phyloP scores from a whole-genome alignment of 1,284 basidiomycete species.

The Leccinum angustisporum region DNA sequence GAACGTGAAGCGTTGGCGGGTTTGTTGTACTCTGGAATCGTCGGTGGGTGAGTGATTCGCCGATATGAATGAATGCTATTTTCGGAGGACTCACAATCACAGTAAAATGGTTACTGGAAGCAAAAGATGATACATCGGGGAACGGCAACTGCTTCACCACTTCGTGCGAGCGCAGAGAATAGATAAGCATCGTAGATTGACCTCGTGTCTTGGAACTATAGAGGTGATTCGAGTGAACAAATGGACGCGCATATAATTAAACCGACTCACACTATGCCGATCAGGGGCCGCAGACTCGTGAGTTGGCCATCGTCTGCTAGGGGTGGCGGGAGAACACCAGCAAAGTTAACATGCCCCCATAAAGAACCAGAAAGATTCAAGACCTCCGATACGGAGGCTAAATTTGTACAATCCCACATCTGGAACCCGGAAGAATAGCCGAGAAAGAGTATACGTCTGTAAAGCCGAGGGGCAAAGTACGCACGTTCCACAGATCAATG shows the following conservation, averaged over 20 bases:
- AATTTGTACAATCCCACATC: conserved; percentile 66
- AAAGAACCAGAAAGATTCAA: conserved; percentile 28
- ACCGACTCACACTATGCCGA: conserved; percentile 57
- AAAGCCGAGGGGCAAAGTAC: conserved; percentile 4
- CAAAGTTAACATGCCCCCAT: conserved; percentile 44
- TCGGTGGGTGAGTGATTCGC: background rate
- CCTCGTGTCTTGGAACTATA: conserved; percentile 28
- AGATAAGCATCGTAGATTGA: conserved; percentile 47
- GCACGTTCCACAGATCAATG: conserved; percentile 5
- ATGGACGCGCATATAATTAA: background rate
- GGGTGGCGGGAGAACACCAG: conserved; percentile 45
- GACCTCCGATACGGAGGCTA: conserved; percentile 48
- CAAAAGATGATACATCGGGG: conserved; percentile 46
- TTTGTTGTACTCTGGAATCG: conserved; percentile 51
- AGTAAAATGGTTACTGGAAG: conserved; percentile 50
- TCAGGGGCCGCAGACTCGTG: conserved; percentile 42
- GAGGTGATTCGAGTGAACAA: conserved; percentile 10
- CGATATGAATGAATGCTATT: background rate
- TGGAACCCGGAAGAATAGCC: conserved; percentile 61
- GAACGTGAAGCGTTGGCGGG: conserved; percentile 56
- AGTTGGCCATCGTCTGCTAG: conserved; percentile 31
- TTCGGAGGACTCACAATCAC: conserved; percentile 50
- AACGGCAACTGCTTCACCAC: conserved; percentile 51
- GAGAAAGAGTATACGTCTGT: conserved; percentile 57
- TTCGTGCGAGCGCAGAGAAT: conserved; percentile 59